Evolutionary conservation across 1,139 yeast species (phyloP).

Genomic region (Yamadazyma diddensiae): DNA sequence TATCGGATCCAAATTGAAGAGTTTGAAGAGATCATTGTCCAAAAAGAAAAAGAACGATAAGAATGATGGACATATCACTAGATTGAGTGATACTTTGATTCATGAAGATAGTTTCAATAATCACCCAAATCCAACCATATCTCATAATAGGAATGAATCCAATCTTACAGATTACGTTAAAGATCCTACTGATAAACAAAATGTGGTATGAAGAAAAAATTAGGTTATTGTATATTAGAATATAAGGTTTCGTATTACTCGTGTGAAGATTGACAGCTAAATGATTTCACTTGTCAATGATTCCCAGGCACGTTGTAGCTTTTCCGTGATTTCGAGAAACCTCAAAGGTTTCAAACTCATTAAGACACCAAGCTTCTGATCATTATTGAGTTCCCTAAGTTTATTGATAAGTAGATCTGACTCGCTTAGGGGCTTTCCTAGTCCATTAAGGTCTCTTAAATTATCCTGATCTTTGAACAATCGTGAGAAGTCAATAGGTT

Average conservation of each 20-base stretch:
- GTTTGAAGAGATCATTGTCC: conserved; percentile 23
- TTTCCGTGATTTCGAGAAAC: conserved; percentile 10
- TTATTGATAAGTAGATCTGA: conserved; percentile 12
- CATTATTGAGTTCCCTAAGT: conserved; percentile 16
- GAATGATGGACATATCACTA: conserved; percentile 19
- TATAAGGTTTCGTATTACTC: too few species aligned
- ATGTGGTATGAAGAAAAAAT: conserved; percentile 20
- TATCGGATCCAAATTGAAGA: conserved; percentile 22
- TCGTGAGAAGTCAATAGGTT: conserved; percentile 25
- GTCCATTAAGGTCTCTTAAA: conserved; percentile 9
- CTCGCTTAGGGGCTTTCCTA: conserved; percentile 14
- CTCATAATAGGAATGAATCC: conserved; percentile 30
- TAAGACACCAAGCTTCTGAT: conserved; percentile 22
- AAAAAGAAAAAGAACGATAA: conserved; percentile 16
- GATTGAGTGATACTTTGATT: conserved; percentile 33
- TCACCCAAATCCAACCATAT: conserved; percentile 12
- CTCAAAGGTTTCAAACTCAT: conserved; percentile 14
- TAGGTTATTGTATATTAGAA: conserved; percentile 5
- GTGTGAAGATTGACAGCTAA: too few species aligned
- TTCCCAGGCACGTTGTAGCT: conserved; percentile 24
- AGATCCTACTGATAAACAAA: conserved; percentile 31
- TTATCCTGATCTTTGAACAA: conserved; percentile 12
- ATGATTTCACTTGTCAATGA: not conserved
- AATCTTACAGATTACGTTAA: conserved; percentile 23
- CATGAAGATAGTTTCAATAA: conserved; percentile 13